Base-by-base conservation (phyloP, 768 basidiomycete species). In the Trametes coccinea region DNA sequence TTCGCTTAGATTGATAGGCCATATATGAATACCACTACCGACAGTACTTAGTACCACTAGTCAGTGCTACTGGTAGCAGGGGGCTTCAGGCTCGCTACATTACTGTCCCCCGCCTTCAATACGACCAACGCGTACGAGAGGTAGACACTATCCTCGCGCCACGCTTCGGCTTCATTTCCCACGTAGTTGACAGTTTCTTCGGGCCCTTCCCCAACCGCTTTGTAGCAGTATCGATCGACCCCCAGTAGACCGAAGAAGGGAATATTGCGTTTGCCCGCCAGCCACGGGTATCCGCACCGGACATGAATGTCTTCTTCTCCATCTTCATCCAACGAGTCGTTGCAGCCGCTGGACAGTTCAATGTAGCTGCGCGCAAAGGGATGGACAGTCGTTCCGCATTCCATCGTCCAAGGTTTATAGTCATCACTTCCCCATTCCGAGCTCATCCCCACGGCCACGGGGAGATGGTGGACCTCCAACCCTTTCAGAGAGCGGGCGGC, bases 111-210 rank as follows among this genome's bases (percentile, higher is more conserved):
- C 22, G 22, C 22, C 22, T 22, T 22, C 22, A 22, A 22, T 22
- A 53, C 57, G 33, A 72, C 47, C 46, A 73, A 37, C 6, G 70
- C 70, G 47, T 69, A 68, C 31, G 69, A 69, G 16, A 73, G 43
- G 43, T 73, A 73, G 8, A 72, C 61, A 47, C 67, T 67, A 44
- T 70, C 63, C 49, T 67, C 65, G 29, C 61, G 37, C 40, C 47
- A 63, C 16, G 68, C 50, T 48, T 61, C 53, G 9, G 69, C 54
- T 58, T 74, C 72, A 54, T 71, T 74, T 3, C 73, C 72, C 3
- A 53, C 59, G 45, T 68, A 64, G 17, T 67, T 54, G 17, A 49
- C 59, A 6, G 56, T 59, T 49, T 69, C 67, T 13, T 54, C 34
- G 22, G 22, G 22, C 22, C 22, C 22, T 22, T 22, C 22, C 22